These are phyloP conservation scores for Aspergillus sp. DNA, from an alignment of 2,329 filamentous ascomycete species.

Conservation along the genomic window DNA sequence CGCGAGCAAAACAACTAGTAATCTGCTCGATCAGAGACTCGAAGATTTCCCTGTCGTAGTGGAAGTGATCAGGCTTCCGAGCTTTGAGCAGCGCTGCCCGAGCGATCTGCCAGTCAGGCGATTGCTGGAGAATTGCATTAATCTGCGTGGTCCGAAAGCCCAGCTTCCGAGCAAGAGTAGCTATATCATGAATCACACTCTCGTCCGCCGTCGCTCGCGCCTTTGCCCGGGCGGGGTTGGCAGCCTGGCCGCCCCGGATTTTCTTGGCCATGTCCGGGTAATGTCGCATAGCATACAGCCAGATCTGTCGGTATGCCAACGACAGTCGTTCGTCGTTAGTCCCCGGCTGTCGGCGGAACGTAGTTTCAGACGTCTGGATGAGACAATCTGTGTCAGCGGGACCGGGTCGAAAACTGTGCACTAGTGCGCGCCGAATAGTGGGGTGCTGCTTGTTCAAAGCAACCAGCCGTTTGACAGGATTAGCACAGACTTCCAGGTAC, in stretches of 20 bases:
- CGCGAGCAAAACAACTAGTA: slow-evolving; percentile 1
- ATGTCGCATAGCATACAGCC: slow-evolving; percentile 31
- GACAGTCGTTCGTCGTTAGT: slow-evolving; percentile 10
- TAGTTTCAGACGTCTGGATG: slow-evolving; percentile 25
- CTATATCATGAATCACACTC: slow-evolving; percentile 4
- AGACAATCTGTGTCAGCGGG: slow-evolving; percentile 10
- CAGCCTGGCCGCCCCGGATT: slow-evolving; percentile 2
- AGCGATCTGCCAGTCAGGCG: slow-evolving; percentile 5
- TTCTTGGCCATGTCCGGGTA: slow-evolving; percentile 18
- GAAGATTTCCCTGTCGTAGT: slow-evolving; percentile 1
- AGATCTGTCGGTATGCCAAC: slow-evolving; percentile 27
- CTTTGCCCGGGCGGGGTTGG: slow-evolving; percentile 1
- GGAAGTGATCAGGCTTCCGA: slow-evolving; percentile 3
- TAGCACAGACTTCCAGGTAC: slow-evolving; percentile 28
- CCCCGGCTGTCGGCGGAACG: slow-evolving; percentile 16
- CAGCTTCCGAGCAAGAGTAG: slow-evolving; percentile 3
- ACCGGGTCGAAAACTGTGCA: slow-evolving; percentile 2
- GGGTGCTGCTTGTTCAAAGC: slow-evolving; percentile 4
- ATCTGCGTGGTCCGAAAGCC: slow-evolving; percentile 3
- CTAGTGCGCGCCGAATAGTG: neutral
- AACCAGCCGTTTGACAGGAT: slow-evolving; percentile 29
- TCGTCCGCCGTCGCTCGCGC: slow-evolving; percentile 2
- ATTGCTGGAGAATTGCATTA: neutral
- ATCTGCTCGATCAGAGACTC: slow-evolving; percentile 4
- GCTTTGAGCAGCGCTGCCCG: slow-evolving; percentile 7